Base-by-base conservation (phyloP, 495 filamentous ascomycete genomes). In the Aspergillus nidulans region DNA sequence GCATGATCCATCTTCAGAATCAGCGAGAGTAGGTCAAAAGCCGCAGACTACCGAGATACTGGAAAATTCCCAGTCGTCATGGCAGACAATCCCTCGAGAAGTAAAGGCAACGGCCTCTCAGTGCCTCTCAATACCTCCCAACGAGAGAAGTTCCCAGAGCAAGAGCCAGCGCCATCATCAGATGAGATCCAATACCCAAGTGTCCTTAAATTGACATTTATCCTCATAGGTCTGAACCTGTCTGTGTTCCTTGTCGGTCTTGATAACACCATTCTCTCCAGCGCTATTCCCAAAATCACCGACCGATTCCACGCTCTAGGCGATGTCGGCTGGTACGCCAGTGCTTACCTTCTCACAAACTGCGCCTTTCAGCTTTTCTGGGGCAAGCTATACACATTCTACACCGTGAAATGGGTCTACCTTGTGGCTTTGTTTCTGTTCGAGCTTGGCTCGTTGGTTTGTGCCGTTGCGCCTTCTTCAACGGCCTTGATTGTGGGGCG, bases 401-500 rank as follows among this genome's bases (percentile, higher is more conserved):
- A 69, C 60, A 60, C 63, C 30, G 67, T 68, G 10, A 79, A 81
- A 62, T 53, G 41, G 52, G 58, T 68, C 6, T 82, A 74, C 21
- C 45, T 56, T 1, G 34, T 19, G 2, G 36, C 47, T 57, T 15
- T 61, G 2, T 23, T 60, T 7, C 8, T 86, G 25, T 95, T 95
- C 67, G 90, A 92, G 57, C 28, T 90, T 19, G 85, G 84, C 18
- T 86, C 82, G 38, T 67, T 85, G 26, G 71, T 95, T 46, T 94
- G 89, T 65, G 90, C 80, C 40, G 81, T 81, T 0, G 85, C 91
- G 3, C 83, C 86, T 0, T 85, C 70, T 30, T 90, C 86, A 6
- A 69, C 76, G 1, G 81, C 81, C 21, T 76, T 95, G 25, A 92
- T 95, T 58, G 65, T 90, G 53, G 91, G 90, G 5, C 81, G 91